A percentile compares a stretch with the other conserved stretches of the same genome.
phyloP scores from a whole-genome alignment of 23 red algal genomes.

The Gracilaria domingensis region DNA sequence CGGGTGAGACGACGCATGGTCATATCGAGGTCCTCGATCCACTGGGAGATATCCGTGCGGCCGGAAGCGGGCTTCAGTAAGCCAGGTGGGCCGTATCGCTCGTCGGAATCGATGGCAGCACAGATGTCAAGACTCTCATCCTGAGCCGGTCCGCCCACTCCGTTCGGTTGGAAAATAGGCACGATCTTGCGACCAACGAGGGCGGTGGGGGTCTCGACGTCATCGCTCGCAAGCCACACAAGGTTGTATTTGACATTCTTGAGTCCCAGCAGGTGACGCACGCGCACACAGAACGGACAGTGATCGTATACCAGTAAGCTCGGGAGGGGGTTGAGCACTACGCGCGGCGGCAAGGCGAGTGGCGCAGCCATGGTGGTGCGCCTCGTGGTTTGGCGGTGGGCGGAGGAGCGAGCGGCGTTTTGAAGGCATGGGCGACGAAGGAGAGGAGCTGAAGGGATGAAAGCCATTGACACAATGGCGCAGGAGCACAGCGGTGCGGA shows the following conservation, averaged over 20 bases:
- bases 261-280: constrained; percentile 45
- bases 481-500: too few relatives aligned
- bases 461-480: too few relatives aligned
- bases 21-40: constrained; percentile 19
- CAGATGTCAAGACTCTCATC: constrained; percentile 63
- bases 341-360: constrained; percentile 16
- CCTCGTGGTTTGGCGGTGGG: background rate
- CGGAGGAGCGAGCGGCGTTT: too few relatives aligned
- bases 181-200: constrained; percentile 73
- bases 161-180: constrained; percentile 57
- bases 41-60: constrained; percentile 22
- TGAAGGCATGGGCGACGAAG: background rate
- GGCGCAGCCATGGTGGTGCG: background rate
- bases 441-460: background rate
- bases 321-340: constrained; percentile 37
- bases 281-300: constrained; percentile 68
- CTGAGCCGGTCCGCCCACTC: constrained; percentile 2
- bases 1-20: constrained; percentile 35
- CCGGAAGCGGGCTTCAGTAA: constrained; percentile 18
- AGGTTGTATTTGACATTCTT: constrained; percentile 72
- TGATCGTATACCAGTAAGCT: constrained; percentile 69
- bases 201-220: constrained; percentile 45
- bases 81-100: constrained; percentile 16
- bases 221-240: constrained; percentile 60
- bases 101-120: constrained; percentile 33